A percentile compares a stretch with the other conserved stretches of the same genome.
These are phyloP conservation scores for Neofusicoccum sp. DNA, from an alignment of 2,329 filamentous ascomycete species.

Conservation along the genomic window DNA sequence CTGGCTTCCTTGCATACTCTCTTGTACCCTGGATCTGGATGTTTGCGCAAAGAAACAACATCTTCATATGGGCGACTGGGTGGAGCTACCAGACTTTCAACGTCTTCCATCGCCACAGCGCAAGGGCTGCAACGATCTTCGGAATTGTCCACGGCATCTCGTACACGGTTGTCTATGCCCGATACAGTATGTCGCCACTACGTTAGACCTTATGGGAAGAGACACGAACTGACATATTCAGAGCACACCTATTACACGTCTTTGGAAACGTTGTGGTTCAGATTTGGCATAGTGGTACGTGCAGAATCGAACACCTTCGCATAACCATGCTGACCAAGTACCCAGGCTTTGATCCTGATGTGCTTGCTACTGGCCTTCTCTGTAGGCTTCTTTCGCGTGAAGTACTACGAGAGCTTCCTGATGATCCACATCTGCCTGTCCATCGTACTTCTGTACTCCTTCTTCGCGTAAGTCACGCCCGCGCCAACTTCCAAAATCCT, in stretches of 20 bases:
- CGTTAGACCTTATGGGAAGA: fast-evolving
- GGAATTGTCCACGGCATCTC: constrained; percentile 62
- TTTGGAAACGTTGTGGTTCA: not conserved
- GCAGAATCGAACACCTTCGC: not conserved
- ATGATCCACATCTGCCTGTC: constrained; percentile 43
- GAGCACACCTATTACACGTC: not conserved
- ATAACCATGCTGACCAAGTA: not conserved
- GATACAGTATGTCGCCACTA: constrained; percentile 18
- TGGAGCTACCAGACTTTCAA: constrained; percentile 68
- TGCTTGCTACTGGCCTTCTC: constrained; percentile 48
- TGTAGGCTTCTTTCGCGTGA: constrained; percentile 51
- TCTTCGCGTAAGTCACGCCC: constrained; percentile 48
- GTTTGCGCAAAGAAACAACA: constrained; percentile 66
- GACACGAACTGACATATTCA: not conserved
- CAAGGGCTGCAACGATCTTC: constrained; percentile 60
- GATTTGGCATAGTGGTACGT: constrained; percentile 1
- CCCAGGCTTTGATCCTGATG: constrained; percentile 41
- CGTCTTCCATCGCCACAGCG: constrained; percentile 66
- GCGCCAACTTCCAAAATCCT: not conserved
- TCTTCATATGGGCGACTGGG: constrained; percentile 64
- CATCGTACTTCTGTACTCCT: constrained; percentile 46
- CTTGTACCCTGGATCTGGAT: constrained; percentile 66
- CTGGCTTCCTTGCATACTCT: constrained; percentile 62
- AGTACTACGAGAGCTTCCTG: constrained; percentile 48
- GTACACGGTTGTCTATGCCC: constrained; percentile 52